phyloP scores from a whole-genome alignment of 2,329 filamentous ascomycete species.

The Dendrostoma leiphaemia region DNA sequence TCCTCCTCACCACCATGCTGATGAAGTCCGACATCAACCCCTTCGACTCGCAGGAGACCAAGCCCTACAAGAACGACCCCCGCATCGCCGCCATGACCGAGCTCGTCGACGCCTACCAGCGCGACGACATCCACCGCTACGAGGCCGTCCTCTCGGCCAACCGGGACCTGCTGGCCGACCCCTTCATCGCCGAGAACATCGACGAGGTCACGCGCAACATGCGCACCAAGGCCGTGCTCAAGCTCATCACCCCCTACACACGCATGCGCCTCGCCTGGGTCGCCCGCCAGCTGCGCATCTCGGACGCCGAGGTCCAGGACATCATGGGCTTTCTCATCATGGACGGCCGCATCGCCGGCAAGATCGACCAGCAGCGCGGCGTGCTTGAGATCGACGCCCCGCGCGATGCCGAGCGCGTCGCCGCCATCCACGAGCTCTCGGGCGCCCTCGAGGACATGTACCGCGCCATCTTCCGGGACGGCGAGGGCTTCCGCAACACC shows the following conservation, averaged over 20 bases:
- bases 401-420: slow-evolving; percentile 71
- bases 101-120: slow-evolving; percentile 92
- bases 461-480: slow-evolving; percentile 70
- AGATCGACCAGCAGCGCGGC: slow-evolving; percentile 85
- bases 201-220: slow-evolving; percentile 98
- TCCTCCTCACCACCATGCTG: slow-evolving; percentile 94
- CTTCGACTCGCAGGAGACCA: slow-evolving; percentile 97
- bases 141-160: slow-evolving; percentile 84
- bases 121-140: slow-evolving; percentile 90
- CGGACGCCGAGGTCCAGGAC: slow-evolving; percentile 83
- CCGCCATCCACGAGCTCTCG: slow-evolving; percentile 71
- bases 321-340: slow-evolving; percentile 94
- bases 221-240: slow-evolving; percentile 92
- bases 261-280: slow-evolving; percentile 88
- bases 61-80: slow-evolving; percentile 94
- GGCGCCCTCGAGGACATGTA: slow-evolving; percentile 68
- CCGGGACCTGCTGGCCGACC: slow-evolving; percentile 83
- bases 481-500: slow-evolving; percentile 60
- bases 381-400: slow-evolving; percentile 76
- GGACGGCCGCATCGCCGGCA: slow-evolving; percentile 80
- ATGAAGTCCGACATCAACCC: slow-evolving; percentile 99
- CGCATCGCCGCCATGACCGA: slow-evolving; percentile 97
- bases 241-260: slow-evolving; percentile 91
- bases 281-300: slow-evolving; percentile 82
- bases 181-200: slow-evolving; percentile 98